A percentile compares a stretch with the other conserved stretches of the same genome.
Evolutionary conservation across 179 eudicot genomes (phyloP).

Genomic region (Silene coronaria): DNA sequence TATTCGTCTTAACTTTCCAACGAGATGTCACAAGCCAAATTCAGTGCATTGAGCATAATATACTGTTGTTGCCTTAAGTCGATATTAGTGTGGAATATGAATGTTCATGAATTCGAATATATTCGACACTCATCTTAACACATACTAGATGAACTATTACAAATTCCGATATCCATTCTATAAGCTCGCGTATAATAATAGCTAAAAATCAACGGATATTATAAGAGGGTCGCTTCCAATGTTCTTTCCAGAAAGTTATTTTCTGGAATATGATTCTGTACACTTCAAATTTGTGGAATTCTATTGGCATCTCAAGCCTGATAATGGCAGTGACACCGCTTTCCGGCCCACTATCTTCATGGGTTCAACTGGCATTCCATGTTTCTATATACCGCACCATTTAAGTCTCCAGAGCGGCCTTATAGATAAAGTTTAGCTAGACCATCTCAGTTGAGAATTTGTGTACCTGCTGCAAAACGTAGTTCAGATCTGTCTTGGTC

Average conservation of each 20-base stretch:
- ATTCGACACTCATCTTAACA: slow-evolving; percentile 13
- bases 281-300: slow-evolving; percentile 17
- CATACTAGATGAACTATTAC: not conserved
- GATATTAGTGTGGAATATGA: too few species aligned
- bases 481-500: too few species aligned
- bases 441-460: too few species aligned
- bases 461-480: not conserved
- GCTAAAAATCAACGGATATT: not conserved
- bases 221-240: not conserved
- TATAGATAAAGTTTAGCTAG: too few species aligned
- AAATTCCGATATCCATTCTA: not conserved
- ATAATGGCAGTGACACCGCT: slow-evolving; percentile 12
- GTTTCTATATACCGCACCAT: not conserved
- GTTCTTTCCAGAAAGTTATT: slow-evolving; percentile 13
- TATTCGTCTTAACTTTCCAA: too few species aligned
- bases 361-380: slow-evolving; percentile 2
- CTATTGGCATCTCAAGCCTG: slow-evolving; percentile 10
- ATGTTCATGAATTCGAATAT: slow-evolving; percentile 1
- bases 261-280: slow-evolving; percentile 25
- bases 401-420: too few species aligned
- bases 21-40: too few species aligned
- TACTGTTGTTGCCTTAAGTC: too few species aligned
- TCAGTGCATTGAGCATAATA: too few species aligned
- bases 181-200: not conserved
- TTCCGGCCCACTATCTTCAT: not conserved